These are phyloP conservation scores for Aspergillus heteromorphus DNA, from an alignment of 495 filamentous ascomycete genomes.

Conservation along the genomic window DNA sequence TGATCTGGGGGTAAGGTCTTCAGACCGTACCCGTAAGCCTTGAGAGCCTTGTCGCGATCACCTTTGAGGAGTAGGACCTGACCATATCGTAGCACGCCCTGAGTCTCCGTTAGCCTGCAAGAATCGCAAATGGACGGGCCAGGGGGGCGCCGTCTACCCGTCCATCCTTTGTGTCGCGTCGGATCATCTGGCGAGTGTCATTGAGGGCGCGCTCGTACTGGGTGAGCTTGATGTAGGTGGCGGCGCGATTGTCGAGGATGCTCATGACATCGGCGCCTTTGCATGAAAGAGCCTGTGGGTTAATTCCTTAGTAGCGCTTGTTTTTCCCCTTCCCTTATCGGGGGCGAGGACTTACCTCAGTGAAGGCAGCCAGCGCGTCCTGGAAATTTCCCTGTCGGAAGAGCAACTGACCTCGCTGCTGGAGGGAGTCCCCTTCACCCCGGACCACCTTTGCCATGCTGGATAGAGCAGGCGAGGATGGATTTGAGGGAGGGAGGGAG, in stretches of 20 bases:
- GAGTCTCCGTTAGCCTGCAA: background rate
- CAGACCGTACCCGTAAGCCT: slow-evolving; percentile 59
- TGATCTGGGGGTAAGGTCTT: slow-evolving; percentile 40
- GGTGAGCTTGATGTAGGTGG: slow-evolving; percentile 53
- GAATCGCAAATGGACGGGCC: background rate
- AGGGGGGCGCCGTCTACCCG: slow-evolving; percentile 27
- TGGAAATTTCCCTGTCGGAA: background rate
- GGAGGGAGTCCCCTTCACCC: background rate
- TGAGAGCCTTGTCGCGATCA: slow-evolving; percentile 47
- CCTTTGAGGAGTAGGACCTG: slow-evolving; percentile 54
- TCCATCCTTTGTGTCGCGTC: slow-evolving; percentile 40
- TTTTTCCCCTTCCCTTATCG: no score
- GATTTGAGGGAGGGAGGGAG: background rate
- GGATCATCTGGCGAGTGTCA: slow-evolving; percentile 58
- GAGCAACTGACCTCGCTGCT: background rate
- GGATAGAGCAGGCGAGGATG: background rate
- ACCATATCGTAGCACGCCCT: slow-evolving; percentile 64
- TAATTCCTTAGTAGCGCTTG: background rate
- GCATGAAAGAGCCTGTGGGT: background rate
- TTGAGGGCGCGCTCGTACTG: slow-evolving; percentile 48
- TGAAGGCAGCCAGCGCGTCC: background rate
- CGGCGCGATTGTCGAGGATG: slow-evolving; percentile 57
- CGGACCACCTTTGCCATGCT: background rate
- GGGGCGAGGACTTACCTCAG: background rate
- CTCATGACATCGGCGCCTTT: background rate